phyloP scores from a whole-genome alignment of 805 yeast species.

The Wickerhamiella azymoides region DNA sequence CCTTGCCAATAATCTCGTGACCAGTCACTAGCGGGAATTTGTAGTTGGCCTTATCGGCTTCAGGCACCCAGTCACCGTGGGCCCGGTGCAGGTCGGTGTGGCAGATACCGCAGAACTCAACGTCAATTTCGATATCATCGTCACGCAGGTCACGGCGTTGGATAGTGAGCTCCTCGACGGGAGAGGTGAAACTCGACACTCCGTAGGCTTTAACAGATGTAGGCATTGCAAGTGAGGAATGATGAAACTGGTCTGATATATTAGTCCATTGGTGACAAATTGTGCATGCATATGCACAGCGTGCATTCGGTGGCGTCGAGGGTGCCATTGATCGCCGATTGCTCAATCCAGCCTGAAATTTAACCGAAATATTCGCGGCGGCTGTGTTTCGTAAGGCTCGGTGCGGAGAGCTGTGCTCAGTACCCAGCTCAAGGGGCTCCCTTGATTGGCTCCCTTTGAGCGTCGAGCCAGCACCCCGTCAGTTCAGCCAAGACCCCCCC shows the following conservation, averaged over 20 bases:
- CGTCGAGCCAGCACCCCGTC: too few relatives aligned
- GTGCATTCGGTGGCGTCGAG: too few relatives aligned
- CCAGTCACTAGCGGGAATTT: slow-evolving; percentile 33
- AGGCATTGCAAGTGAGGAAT: background rate
- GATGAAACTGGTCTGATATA: background rate
- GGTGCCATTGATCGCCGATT: too few relatives aligned
- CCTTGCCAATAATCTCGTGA: slow-evolving; percentile 31
- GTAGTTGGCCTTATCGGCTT: slow-evolving; percentile 4
- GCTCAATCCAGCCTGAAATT: too few relatives aligned
- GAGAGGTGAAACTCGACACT: background rate
- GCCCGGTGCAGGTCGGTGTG: slow-evolving; percentile 45
- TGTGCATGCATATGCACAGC: background rate
- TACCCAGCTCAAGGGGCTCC: too few relatives aligned
- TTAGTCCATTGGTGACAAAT: background rate
- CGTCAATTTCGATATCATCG: slow-evolving; percentile 24
- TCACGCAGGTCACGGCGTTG: slow-evolving; percentile 14
- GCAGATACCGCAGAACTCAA: slow-evolving; percentile 30
- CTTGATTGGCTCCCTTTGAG: too few relatives aligned
- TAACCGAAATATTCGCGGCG: too few relatives aligned
- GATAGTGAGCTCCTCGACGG: slow-evolving; percentile 5
- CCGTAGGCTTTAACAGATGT: slow-evolving; percentile 3
- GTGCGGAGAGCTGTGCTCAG: too few relatives aligned
- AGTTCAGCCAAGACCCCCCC: too few relatives aligned
- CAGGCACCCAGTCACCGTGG: slow-evolving; percentile 37
- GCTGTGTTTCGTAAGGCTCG: too few relatives aligned